A percentile compares a stretch with the other conserved stretches of the same genome.
phyloP scores from a whole-genome alignment of 1,284 basidiomycete species.

The Farysia itapuensis region DNA sequence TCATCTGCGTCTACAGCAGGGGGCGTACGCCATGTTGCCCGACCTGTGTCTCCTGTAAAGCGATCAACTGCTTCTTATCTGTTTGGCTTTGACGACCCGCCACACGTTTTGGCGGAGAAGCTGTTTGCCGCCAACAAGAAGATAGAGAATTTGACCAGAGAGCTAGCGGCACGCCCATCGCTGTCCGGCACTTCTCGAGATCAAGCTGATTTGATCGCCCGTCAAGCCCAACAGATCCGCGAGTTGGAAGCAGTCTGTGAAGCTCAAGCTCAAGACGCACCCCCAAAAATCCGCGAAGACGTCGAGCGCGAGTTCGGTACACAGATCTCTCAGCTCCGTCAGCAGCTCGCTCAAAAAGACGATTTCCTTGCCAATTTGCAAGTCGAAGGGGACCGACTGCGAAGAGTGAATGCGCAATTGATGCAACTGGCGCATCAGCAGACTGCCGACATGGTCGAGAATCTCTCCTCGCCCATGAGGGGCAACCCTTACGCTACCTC shows the following conservation, averaged over 20 bases:
- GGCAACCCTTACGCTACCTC: background rate
- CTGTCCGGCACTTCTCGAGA: slow-evolving; percentile 6
- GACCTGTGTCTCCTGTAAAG: slow-evolving; percentile 45
- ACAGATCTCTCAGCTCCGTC: slow-evolving; percentile 9
- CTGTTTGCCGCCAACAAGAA: slow-evolving; percentile 43
- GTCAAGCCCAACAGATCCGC: slow-evolving; percentile 32
- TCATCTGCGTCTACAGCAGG: background rate
- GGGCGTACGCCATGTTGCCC: slow-evolving; percentile 1
- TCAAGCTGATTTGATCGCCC: slow-evolving; percentile 30
- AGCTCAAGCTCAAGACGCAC: slow-evolving; percentile 40
- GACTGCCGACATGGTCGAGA: slow-evolving; percentile 39
- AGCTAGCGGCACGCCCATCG: slow-evolving; percentile 37
- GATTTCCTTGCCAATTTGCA: slow-evolving; percentile 35
- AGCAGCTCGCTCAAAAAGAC: slow-evolving; percentile 30
- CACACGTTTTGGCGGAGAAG: slow-evolving; percentile 46
- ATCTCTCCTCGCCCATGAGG: slow-evolving; percentile 8
- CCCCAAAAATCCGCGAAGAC: slow-evolving; percentile 48
- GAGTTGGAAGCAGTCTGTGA: slow-evolving; percentile 54
- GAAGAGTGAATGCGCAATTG: slow-evolving; percentile 28
- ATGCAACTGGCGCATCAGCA: slow-evolving; percentile 41
- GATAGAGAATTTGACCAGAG: slow-evolving; percentile 25
- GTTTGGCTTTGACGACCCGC: slow-evolving; percentile 43
- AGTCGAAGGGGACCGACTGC: slow-evolving; percentile 26
- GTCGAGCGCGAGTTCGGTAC: slow-evolving; percentile 41
- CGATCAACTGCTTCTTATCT: background rate